phyloP scores from a whole-genome alignment of 1,284 basidiomycete genomes.

The Entoloma clypeatum region DNA sequence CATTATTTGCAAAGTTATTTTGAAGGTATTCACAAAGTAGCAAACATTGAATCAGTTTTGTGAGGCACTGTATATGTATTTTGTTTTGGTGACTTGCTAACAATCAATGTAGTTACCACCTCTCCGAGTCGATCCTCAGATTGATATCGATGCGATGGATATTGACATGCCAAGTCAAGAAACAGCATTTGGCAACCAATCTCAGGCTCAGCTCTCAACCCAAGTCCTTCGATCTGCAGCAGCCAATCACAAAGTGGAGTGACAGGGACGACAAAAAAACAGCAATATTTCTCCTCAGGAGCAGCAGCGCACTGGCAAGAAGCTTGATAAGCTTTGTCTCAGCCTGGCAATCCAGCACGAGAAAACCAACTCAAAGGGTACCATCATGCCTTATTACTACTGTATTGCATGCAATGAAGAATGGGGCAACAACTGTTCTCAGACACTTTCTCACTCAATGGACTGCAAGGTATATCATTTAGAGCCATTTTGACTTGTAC shows the following conservation, averaged over 20 bases:
- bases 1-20: no score
- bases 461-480: neutral
- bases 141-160: neutral
- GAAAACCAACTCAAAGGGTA: conserved; percentile 1
- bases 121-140: neutral
- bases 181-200: neutral
- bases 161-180: conserved; percentile 1
- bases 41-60: no score
- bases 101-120: neutral
- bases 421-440: conserved; percentile 1
- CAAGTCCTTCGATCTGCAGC: neutral
- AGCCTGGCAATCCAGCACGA: conserved; percentile 2
- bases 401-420: conserved; percentile 1
- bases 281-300: conserved; percentile 1
- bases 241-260: neutral
- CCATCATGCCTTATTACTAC: no score
- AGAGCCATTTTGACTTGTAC: neutral
- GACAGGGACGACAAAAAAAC: neutral
- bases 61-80: no score
- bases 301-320: neutral
- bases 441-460: neutral
- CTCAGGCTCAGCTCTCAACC: neutral
- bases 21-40: no score
- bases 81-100: conserved; percentile 1
- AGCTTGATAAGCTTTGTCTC: conserved; percentile 1